These are phyloP conservation scores for Exophiala spinifera DNA, from an alignment of 2,329 filamentous ascomycete genomes.

Conservation along the genomic window DNA sequence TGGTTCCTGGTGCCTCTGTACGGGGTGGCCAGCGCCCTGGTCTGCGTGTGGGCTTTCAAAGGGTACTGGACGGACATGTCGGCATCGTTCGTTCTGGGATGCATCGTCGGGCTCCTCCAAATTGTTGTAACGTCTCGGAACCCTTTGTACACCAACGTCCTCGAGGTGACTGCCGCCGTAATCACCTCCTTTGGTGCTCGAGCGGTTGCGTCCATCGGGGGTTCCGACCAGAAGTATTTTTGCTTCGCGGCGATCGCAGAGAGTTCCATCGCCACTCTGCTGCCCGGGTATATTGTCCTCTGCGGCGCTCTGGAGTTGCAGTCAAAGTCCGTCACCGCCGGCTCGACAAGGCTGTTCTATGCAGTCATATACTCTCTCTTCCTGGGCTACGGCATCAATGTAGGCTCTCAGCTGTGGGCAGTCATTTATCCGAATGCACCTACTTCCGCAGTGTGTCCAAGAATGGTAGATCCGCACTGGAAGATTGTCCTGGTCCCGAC, in stretches of 20 bases:
- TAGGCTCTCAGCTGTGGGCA: background rate
- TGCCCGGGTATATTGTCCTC: slow-evolving; percentile 1
- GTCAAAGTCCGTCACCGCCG: slow-evolving; percentile 1
- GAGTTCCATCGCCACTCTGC: background rate
- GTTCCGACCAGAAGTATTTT: background rate
- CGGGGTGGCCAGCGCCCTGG: background rate
- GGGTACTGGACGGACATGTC: slow-evolving; percentile 1
- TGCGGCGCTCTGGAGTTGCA: slow-evolving; percentile 2
- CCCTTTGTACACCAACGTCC: background rate
- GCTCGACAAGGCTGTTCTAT: slow-evolving; percentile 1
- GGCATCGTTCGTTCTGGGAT: background rate
- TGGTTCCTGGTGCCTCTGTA: slow-evolving; percentile 2
- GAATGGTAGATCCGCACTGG: background rate
- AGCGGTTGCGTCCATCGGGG: background rate
- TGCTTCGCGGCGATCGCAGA: slow-evolving; percentile 3
- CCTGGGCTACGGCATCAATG: background rate
- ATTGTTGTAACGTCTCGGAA: background rate
- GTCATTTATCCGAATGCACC: background rate
- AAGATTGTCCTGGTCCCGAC: background rate
- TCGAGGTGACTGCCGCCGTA: background rate
- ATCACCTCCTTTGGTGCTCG: slow-evolving; percentile 1
- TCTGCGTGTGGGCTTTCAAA: slow-evolving; percentile 1
- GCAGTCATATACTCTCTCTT: slow-evolving; percentile 1
- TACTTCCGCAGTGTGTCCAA: background rate
- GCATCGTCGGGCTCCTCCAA: background rate